phyloP scores from a whole-genome alignment of 202 grass and related monocot genomes.

The Schoenoplectus tabernaemontani region DNA sequence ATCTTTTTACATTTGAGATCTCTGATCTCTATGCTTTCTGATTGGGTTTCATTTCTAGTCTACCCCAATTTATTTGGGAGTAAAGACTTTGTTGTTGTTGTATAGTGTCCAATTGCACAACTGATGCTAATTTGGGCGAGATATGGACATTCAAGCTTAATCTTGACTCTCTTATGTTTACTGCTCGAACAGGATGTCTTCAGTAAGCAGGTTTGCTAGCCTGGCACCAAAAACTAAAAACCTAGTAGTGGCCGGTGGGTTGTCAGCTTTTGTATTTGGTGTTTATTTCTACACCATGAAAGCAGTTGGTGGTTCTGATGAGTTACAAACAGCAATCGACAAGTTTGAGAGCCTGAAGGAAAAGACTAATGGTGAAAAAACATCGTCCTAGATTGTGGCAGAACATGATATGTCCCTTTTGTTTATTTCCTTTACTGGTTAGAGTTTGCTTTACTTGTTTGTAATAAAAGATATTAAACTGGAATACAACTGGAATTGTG shows the following conservation, averaged over 20 bases:
- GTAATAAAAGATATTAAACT: background rate
- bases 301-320: constrained; percentile 70
- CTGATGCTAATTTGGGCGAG: background rate
- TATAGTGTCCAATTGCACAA: background rate
- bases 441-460: background rate
- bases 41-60: too few relatives aligned
- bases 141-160: background rate
- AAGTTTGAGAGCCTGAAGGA: constrained; percentile 84
- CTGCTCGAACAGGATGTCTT: background rate
- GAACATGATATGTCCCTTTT: background rate
- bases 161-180: background rate
- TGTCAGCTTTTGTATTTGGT: constrained; percentile 63
- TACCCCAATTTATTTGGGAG: too few relatives aligned
- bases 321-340: constrained; percentile 79
- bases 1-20: too few relatives aligned
- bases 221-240: constrained; percentile 67
- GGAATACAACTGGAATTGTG: background rate
- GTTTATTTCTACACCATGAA: constrained; percentile 96
- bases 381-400: constrained; percentile 2
- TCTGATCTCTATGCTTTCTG: too few relatives aligned
- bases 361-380: constrained; percentile 28
- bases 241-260: constrained; percentile 62
- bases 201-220: constrained; percentile 39
- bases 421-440: background rate
- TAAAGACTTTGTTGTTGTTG: too few relatives aligned